These are phyloP conservation scores for Aspergillus amoenus DNA, from an alignment of 2,329 filamentous ascomycete species.

Conservation along the genomic window DNA sequence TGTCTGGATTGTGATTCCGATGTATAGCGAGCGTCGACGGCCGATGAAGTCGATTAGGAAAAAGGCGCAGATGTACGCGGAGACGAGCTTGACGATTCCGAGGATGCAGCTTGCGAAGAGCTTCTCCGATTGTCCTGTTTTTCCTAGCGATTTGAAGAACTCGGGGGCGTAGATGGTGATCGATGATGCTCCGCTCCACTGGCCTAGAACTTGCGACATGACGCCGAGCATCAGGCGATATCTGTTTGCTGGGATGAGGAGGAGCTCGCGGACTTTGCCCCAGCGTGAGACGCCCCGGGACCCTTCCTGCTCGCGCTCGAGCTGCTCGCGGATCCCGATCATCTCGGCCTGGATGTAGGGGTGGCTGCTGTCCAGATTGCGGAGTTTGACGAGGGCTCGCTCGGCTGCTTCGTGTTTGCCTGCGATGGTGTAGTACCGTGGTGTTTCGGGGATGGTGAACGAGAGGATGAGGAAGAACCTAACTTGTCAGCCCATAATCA, in stretches of 20 bases:
- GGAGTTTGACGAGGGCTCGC: slow-evolving; percentile 52
- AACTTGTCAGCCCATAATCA: slow-evolving; percentile 62
- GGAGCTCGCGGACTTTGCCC: slow-evolving; percentile 67
- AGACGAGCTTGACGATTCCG: slow-evolving; percentile 69
- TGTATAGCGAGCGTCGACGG: slow-evolving; percentile 65
- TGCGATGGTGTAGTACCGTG: slow-evolving; percentile 67
- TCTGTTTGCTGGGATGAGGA: slow-evolving; percentile 66
- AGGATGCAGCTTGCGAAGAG: slow-evolving; percentile 74
- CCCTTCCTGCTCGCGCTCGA: slow-evolving; percentile 71
- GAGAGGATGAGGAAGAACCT: slow-evolving; percentile 68
- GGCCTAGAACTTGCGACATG: slow-evolving; percentile 64
- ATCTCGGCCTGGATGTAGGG: slow-evolving; percentile 64
- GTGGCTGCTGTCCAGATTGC: slow-evolving; percentile 59
- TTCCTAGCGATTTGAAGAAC: slow-evolving; percentile 70
- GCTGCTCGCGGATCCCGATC: slow-evolving; percentile 61
- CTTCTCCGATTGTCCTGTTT: slow-evolving; percentile 65
- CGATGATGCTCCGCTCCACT: slow-evolving; percentile 68
- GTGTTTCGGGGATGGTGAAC: slow-evolving; percentile 68
- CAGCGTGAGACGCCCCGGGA: slow-evolving; percentile 64
- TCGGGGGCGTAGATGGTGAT: slow-evolving; percentile 77
- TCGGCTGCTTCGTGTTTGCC: slow-evolving; percentile 54
- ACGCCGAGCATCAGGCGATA: slow-evolving; percentile 69
- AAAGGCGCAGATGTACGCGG: slow-evolving; percentile 67
- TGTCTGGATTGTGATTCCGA: slow-evolving; percentile 61
- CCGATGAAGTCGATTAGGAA: slow-evolving; percentile 79